These are phyloP conservation scores for Candida peoriensis DNA, from an alignment of 805 yeast genomes.

Conservation along the genomic window DNA sequence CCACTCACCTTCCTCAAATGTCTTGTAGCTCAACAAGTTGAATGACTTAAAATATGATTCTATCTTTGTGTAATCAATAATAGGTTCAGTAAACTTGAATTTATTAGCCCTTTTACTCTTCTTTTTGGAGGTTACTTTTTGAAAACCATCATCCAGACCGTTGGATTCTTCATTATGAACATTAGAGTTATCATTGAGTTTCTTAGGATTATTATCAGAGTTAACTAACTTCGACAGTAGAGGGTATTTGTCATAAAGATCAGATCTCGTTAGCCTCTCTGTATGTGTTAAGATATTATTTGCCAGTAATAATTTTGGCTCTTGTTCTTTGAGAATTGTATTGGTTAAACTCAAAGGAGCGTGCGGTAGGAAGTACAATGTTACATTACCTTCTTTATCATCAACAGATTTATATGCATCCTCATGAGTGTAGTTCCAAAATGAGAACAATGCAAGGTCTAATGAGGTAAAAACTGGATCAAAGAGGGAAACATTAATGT, in stretches of 20 bases:
- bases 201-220: slow-evolving; percentile 6
- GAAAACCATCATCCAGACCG: slow-evolving; percentile 12
- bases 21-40: slow-evolving; percentile 17
- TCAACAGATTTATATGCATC: slow-evolving; percentile 10
- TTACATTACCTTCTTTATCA: slow-evolving; percentile 8
- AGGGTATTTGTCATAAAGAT: slow-evolving; percentile 40
- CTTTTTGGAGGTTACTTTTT: slow-evolving; percentile 10
- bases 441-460: slow-evolving; percentile 36
- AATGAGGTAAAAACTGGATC: slow-evolving; percentile 57
- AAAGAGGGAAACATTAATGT: slow-evolving; percentile 39
- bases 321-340: slow-evolving; percentile 25
- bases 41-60: slow-evolving; percentile 29
- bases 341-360: slow-evolving; percentile 58
- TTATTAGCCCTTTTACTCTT: slow-evolving; percentile 23
- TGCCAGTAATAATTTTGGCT: slow-evolving; percentile 41
- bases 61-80: slow-evolving; percentile 27
- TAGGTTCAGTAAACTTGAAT: slow-evolving; percentile 24
- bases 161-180: too few relatives aligned
- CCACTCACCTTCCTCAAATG: slow-evolving; percentile 37
- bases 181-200: not conserved
- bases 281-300: slow-evolving; percentile 51
- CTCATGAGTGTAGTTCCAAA: slow-evolving; percentile 17
- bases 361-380: slow-evolving; percentile 67
- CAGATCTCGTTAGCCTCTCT: slow-evolving; percentile 41
- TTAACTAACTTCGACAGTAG: slow-evolving; percentile 34